Evolutionary conservation across 108 stramenopile genomes (phyloP), one percentile per base, ranked within the genome.

Genomic region (Cyclotella atomus): DNA sequence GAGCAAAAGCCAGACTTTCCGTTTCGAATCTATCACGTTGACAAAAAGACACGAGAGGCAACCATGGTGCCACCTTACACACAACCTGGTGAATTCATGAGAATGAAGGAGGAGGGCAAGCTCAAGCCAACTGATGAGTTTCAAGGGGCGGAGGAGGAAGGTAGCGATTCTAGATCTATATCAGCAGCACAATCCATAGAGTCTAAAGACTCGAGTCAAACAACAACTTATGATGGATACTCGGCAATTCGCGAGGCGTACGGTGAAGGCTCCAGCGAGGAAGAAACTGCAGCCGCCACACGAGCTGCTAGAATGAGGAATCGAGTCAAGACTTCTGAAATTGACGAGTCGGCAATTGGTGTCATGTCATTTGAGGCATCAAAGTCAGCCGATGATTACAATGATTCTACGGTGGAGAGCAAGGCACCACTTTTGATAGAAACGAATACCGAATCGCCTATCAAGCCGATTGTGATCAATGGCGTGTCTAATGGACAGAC

Each of bases 21-120:
- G 32, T 94, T 94, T 70, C 84, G 90, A 24, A 89, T 94, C 28
- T 87, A 81, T 27, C 81, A 87, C 49, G 74, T 89, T 21, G 89
- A 87, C 66, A 36, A 56, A 17, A 73, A 84, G 41, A 89, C 88
- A 4, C 77, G 92, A 32, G 83, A 86, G 52, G 14, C 55, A n/a
- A 70, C 69, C 20, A 84, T 85, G 52, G 85, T 94, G 17, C 93
- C 93, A n/a, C 93, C 90, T 1, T 94, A 88, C 69, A 89, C 88
- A 10, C 68, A 74, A 43, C 90, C 90, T n/a, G 89, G 57, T 2
- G 88, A 87, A 25, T 87, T 92, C 63, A 65, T 75, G n/a, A 57
- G 55, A 23, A 74, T 63, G 59, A 71, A 83, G 19, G 68, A 35
- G 19, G 50, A 72, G 29, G 45, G 56, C 0, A 49, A 62, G 68